Percentiles rank a stretch among this genome's conserved stretches.
phyloP scores from a whole-genome alignment of 2,329 filamentous ascomycete genomes.

The Huntiella decipiens region DNA sequence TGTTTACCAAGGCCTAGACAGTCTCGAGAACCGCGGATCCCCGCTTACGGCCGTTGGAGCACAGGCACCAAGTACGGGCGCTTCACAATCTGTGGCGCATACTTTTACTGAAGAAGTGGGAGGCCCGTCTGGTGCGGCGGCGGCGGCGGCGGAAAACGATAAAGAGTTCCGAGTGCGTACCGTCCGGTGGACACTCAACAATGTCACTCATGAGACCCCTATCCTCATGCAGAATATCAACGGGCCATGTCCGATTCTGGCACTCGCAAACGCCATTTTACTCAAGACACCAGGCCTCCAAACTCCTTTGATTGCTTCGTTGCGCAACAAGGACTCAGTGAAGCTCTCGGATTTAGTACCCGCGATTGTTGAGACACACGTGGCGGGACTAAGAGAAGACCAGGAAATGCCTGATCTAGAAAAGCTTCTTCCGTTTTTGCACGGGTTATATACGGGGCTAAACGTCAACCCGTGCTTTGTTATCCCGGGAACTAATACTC shows the following conservation, averaged over 20 bases:
- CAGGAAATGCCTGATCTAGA: slow-evolving; percentile 63
- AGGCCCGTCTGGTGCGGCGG: too few species aligned
- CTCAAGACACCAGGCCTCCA: slow-evolving; percentile 26
- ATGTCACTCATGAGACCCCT: slow-evolving; percentile 57
- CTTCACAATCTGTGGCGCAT: too few species aligned
- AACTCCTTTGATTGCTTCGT: slow-evolving; percentile 21
- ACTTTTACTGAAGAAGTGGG: too few species aligned
- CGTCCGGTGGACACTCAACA: slow-evolving; percentile 61
- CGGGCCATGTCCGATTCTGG: slow-evolving; percentile 81
- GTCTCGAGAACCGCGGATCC: too few species aligned
- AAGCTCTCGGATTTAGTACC: slow-evolving; percentile 72
- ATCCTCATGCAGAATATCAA: slow-evolving; percentile 88
- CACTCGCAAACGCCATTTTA: slow-evolving; percentile 79
- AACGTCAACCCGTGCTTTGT: slow-evolving; percentile 90
- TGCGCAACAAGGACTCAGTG: slow-evolving; percentile 69
- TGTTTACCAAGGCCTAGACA: too few species aligned
- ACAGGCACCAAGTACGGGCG: too few species aligned
- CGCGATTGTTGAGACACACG: slow-evolving; percentile 82
- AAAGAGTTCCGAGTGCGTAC: slow-evolving; percentile 45
- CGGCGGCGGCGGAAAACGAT: too few species aligned
- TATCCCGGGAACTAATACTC: slow-evolving; percentile 24
- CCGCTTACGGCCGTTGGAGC: too few species aligned
- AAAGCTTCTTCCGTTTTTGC: slow-evolving; percentile 72
- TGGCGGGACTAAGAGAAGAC: slow-evolving; percentile 49
- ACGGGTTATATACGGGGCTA: slow-evolving; percentile 86